phyloP scores from a whole-genome alignment of 495 filamentous ascomycete species.

The Tuber calosporum region DNA sequence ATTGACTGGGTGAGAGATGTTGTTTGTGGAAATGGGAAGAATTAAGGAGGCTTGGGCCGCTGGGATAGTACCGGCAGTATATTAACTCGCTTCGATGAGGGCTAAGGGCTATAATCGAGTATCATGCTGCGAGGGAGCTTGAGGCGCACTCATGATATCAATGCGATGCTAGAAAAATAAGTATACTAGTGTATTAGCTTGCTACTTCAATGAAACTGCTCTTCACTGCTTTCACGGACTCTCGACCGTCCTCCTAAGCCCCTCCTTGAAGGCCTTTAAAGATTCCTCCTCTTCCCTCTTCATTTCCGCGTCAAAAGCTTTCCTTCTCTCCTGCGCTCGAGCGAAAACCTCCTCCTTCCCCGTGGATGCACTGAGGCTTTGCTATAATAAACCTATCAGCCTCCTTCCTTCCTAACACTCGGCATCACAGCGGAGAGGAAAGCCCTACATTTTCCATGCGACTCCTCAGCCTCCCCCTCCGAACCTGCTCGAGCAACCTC shows the following conservation, averaged over 20 bases:
- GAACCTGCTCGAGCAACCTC: conserved; percentile 18
- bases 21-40: conserved; percentile 27
- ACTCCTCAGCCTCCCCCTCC: conserved; percentile 24
- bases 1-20: conserved; percentile 46
- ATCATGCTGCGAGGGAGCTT: not conserved
- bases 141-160: not conserved
- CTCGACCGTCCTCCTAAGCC: conserved; percentile 32
- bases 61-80: not conserved
- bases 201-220: not conserved
- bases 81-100: not conserved
- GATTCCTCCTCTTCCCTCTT: conserved; percentile 33
- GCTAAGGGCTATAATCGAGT: not conserved
- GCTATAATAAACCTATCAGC: conserved; percentile 13
- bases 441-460: conserved; percentile 28
- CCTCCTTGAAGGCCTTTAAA: conserved; percentile 33
- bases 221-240: not conserved
- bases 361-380: conserved; percentile 2
- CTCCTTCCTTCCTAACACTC: not conserved
- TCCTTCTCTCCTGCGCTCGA: conserved; percentile 23
- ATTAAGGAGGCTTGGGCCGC: not conserved
- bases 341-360: conserved; percentile 8
- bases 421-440: not conserved
- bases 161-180: not conserved
- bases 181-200: not conserved
- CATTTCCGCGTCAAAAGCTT: conserved; percentile 36